phyloP scores from a whole-genome alignment of 768 basidiomycete genomes.

The Candolleomyces eurysporus region DNA sequence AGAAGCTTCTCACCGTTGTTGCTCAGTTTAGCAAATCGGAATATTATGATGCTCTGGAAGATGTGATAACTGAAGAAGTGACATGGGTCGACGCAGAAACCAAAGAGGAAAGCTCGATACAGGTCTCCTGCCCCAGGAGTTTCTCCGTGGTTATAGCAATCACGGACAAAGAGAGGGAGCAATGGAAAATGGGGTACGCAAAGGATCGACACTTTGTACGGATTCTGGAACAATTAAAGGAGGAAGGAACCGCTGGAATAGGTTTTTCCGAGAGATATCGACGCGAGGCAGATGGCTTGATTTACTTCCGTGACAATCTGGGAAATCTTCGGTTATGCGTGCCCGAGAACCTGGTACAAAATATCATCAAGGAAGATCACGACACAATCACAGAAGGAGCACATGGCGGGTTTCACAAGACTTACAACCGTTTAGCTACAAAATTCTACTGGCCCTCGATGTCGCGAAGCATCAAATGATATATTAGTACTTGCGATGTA shows the following conservation, averaged over 20 bases:
- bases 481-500: constrained; percentile 21
- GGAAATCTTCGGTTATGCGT: constrained; percentile 27
- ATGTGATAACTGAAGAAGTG: no score
- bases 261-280: neutral
- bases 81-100: no score
- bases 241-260: neutral
- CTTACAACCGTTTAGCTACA: constrained; percentile 18
- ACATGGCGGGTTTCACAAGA: constrained; percentile 26
- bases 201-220: neutral
- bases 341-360: constrained; percentile 12
- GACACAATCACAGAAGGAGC: constrained; percentile 20
- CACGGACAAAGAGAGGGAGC: neutral
- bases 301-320: constrained; percentile 23
- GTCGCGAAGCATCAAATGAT: constrained; percentile 21
- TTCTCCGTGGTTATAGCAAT: neutral
- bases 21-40: no score
- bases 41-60: no score
- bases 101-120: no score
- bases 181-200: neutral
- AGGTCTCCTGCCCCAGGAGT: neutral
- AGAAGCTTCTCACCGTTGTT: no score
- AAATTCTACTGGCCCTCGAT: constrained; percentile 32
- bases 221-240: neutral
- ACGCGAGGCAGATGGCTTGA: constrained; percentile 3
- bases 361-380: constrained; percentile 25